Evolutionary conservation across 129 eudicot genomes (phyloP).

Genomic region (Pulicaria dysenterica): DNA sequence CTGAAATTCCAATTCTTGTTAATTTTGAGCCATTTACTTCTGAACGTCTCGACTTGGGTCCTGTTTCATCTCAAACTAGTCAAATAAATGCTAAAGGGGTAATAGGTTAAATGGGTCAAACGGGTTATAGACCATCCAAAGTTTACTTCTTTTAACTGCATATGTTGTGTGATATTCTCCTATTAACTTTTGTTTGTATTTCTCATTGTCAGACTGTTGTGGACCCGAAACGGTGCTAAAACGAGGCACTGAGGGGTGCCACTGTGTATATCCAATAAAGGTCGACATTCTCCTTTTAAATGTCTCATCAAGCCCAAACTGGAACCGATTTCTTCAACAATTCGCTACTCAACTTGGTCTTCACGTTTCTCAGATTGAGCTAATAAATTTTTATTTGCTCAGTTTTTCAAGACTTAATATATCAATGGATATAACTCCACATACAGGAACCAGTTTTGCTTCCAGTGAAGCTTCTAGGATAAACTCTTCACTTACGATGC

Average conservation of each 20-base stretch:
- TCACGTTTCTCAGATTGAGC: slow-evolving; percentile 73
- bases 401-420: slow-evolving; percentile 79
- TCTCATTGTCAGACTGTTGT: slow-evolving; percentile 71
- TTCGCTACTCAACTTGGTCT: slow-evolving; percentile 81
- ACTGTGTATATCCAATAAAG: slow-evolving; percentile 89
- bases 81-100: too few relatives aligned
- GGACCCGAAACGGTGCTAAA: slow-evolving; percentile 78
- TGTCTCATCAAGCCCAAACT: slow-evolving; percentile 79
- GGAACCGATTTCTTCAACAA: slow-evolving; percentile 68
- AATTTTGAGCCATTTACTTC: too few relatives aligned
- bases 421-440: slow-evolving; percentile 89
- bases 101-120: too few relatives aligned
- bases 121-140: too few relatives aligned
- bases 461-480: slow-evolving; percentile 63
- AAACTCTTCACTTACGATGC: slow-evolving; percentile 72
- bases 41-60: too few relatives aligned
- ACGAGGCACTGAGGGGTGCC: slow-evolving; percentile 71
- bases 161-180: slow-evolving; percentile 6
- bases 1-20: too few relatives aligned
- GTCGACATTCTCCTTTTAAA: slow-evolving; percentile 81
- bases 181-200: slow-evolving; percentile 21
- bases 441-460: slow-evolving; percentile 69
- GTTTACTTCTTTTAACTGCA: background rate
- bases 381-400: slow-evolving; percentile 76
- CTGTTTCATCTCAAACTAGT: too few relatives aligned